Percentiles rank a stretch among this genome's conserved stretches.
Conservation (phyloP, 2,329 filamentous ascomycete genomes). For the Diaporthe vaccinii region DNA sequence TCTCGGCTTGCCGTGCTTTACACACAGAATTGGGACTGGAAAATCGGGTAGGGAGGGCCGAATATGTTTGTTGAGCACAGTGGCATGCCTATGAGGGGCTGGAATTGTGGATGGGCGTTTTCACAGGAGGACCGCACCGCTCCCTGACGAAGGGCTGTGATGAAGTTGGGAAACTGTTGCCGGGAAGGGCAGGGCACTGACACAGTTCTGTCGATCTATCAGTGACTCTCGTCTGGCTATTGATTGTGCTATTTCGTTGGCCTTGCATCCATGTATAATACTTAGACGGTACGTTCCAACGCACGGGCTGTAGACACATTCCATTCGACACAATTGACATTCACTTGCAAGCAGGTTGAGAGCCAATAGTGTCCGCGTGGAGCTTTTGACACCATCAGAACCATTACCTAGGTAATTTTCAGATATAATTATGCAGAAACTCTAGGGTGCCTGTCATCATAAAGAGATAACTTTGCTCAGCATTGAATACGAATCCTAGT, state of each 20-base stretch:
- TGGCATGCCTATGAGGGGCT: not conserved
- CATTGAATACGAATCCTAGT: no score
- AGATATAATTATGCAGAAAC: not conserved
- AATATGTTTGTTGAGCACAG: not conserved
- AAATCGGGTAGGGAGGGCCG: not conserved
- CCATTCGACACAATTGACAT: not conserved
- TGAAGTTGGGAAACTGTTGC: slow-evolving; percentile 1
- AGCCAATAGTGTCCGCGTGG: not conserved
- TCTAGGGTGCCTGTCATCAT: not conserved
- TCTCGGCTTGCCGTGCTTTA: not conserved
- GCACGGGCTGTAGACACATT: not conserved
- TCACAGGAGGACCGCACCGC: not conserved
- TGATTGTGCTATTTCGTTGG: not conserved
- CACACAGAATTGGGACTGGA: not conserved
- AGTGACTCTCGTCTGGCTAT: not conserved
- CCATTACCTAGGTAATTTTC: not conserved
- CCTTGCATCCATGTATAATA: not conserved
- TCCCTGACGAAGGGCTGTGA: not conserved
- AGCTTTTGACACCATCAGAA: not conserved
- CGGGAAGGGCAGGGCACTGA: not conserved
- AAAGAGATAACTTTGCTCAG: no score
- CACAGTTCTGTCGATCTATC: slow-evolving; percentile 3
- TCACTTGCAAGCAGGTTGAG: not conserved
- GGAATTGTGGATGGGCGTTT: not conserved
- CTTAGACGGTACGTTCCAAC: not conserved